phyloP scores from a whole-genome alignment of 805 yeast species.

The Metschnikowia corniflorae region DNA sequence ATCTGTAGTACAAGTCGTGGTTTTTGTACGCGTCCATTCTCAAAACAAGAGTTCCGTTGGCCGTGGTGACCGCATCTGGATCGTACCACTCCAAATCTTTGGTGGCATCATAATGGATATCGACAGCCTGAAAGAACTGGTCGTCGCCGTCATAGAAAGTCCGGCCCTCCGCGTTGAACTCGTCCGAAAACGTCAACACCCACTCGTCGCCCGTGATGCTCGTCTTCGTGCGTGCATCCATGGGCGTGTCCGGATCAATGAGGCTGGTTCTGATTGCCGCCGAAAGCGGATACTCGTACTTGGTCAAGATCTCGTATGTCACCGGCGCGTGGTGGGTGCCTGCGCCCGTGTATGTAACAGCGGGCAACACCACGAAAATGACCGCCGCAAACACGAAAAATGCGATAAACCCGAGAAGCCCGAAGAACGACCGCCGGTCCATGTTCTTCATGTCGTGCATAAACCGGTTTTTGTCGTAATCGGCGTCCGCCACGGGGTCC shows the following conservation, averaged over 20 bases:
- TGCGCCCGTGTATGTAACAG: conserved; percentile 76
- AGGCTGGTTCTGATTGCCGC: conserved; percentile 34
- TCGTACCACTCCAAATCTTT: conserved; percentile 44
- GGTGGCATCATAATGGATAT: conserved; percentile 41
- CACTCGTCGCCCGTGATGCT: conserved; percentile 49
- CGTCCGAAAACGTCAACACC: conserved; percentile 40
- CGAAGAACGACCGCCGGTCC: conserved; percentile 61
- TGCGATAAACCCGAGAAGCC: conserved; percentile 55
- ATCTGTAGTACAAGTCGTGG: conserved; percentile 35
- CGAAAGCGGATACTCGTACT: conserved; percentile 33
- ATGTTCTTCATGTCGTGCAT: conserved; percentile 59
- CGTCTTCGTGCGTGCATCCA: conserved; percentile 23
- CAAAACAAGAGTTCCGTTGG: conserved; percentile 34
- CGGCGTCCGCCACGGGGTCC: conserved; percentile 89
- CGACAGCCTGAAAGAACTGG: conserved; percentile 41
- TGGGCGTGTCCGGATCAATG: conserved; percentile 42
- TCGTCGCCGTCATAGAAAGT: conserved; percentile 44
- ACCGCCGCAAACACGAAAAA: conserved; percentile 59
- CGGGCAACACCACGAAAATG: conserved; percentile 80
- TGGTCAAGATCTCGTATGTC: conserved; percentile 17
- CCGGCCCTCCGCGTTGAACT: conserved; percentile 42
- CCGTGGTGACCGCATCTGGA: conserved; percentile 41
- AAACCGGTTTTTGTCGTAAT: conserved; percentile 69
- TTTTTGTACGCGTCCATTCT: conserved; percentile 38
- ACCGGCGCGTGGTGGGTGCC: conserved; percentile 26